Base-by-base conservation (phyloP, 345 rosid genomes). In the Arabidopsis arenosa region DNA sequence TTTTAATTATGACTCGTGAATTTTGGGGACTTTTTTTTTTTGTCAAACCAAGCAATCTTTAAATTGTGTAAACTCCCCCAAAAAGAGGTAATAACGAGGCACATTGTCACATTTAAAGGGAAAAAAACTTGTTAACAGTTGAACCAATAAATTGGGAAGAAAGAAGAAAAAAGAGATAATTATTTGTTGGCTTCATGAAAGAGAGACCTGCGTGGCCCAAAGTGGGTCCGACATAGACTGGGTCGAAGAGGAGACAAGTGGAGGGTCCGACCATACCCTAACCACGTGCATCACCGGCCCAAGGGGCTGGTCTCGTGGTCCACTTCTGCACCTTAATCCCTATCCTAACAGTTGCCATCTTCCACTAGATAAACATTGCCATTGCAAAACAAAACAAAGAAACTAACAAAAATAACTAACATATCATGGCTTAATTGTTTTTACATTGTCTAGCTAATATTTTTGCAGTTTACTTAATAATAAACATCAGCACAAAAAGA, bases 231-330 rank as follows among this genome's bases (percentile, higher is more conserved):
- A 68, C 41, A 36, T 28, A 63, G 39, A 44, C 44, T 65, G 68
- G 71, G 67, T 70, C 54, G 72, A 37, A 32, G 37, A 43, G 59
- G 77, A 53, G 74, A 72, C 81, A 78, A 72, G 63, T 59, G 70
- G 60, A 60, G 84, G 86, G 83, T 49, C 87, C 78, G 78, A 53
- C 79, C 81, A 62, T 72, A 72, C 79, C 79, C 64, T 74, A 80
- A 65, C 82, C 88, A 83, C 88, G 86, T 83, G 90, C 81, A 40
- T 43, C 77, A 12, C 80, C 74, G 70, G 84, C 86, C 86, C 77
- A 83, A 76, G 66, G 68, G 68, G 61, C 74, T 73, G 47, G 55
- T 75, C 52, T 12, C 51, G 80, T 81, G 82, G 88, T 82, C 83
- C 76, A 15, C 69, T 65, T 55, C 44, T 78, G 68, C 72, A 47